Base-by-base conservation (phyloP, 352 stramenopile genomes). In the Phytophthora lateralis region DNA sequence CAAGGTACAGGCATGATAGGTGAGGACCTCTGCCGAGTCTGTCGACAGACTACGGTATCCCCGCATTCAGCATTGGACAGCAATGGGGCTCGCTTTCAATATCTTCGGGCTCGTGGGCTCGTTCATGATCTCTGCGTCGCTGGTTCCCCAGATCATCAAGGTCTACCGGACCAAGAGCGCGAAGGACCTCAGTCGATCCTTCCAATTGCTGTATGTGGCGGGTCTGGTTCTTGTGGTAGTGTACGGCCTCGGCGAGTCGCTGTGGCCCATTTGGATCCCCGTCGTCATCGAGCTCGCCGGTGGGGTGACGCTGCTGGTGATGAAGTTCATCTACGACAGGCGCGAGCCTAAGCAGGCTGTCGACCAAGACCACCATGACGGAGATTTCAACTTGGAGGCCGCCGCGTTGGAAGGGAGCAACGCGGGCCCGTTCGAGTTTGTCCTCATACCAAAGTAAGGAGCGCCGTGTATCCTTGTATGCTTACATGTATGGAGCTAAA, bases 71-170 rank as follows among this genome's bases (percentile, higher is more conserved):
- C n/a, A n/a, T n/a, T n/a, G n/a, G n/a, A n/a, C n/a, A n/a, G 21
- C 21, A 20, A 55, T 55, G 30, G 47, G 47, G 2, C 32, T 44
- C 11, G 32, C 32, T 15, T 61, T 45, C 54, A 38, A 61, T 20
- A 56, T 80, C 46, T 55, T 84, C 21, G 77, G 77, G 9, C 69
- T 85, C 45, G 48, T 73, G 15, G 77, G 75, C 27, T 87, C 77
- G 24, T 84, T 87, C 59, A 66, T 84, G 52, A 77, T 87, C 53
- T 72, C 75, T 6, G 56, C 69, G 18, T 65, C 69, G 41, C 71
- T 87, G 41, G 72, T 85, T 17, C 77, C 77, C 39, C 75, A 87
- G 68, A 80, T 87, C 34, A 3, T 70, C 26, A 80, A 87, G 51
- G 71, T 85, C 26, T 79, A 80, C 51, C 48, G 56, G 21, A 82